Conservation (phyloP, 1,139 yeast species). For the Scheffersomyces quercinus region DNA sequence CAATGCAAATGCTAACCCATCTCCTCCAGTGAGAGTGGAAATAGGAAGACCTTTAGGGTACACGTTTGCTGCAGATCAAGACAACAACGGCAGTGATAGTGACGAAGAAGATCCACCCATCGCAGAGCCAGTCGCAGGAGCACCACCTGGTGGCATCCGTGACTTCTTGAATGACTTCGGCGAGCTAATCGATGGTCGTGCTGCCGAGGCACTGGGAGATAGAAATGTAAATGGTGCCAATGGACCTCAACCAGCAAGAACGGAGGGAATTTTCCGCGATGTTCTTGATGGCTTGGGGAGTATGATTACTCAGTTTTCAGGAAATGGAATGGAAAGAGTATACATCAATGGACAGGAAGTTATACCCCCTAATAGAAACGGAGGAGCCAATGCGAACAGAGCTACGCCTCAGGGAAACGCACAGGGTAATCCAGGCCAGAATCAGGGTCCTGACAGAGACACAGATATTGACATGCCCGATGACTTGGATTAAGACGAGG, state of each 20-base stretch:
- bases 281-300: constrained; percentile 10
- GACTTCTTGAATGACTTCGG: constrained; percentile 26
- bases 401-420: constrained; percentile 6
- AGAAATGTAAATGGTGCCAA: too few species aligned
- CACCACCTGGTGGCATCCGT: constrained; percentile 8
- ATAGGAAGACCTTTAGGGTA: too few species aligned
- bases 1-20: constrained; percentile 3
- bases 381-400: constrained; percentile 3
- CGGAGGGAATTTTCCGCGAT: background rate
- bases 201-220: too few species aligned
- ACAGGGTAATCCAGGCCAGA: background rate
- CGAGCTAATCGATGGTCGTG: constrained; percentile 17
- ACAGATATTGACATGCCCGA: constrained; percentile 20
- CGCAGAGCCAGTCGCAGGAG: background rate
- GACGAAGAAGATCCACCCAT: background rate
- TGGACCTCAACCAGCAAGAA: too few species aligned
- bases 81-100: too few species aligned
- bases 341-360: constrained; percentile 13
- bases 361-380: background rate
- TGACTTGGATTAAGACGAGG: background rate
- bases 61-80: too few species aligned
- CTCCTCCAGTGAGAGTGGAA: background rate
- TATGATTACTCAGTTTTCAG: constrained; percentile 12
- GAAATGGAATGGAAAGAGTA: constrained; percentile 10
- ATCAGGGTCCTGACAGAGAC: constrained; percentile 3